phyloP scores from a whole-genome alignment of 306 rosid genomes.

The Fagus crenata region DNA sequence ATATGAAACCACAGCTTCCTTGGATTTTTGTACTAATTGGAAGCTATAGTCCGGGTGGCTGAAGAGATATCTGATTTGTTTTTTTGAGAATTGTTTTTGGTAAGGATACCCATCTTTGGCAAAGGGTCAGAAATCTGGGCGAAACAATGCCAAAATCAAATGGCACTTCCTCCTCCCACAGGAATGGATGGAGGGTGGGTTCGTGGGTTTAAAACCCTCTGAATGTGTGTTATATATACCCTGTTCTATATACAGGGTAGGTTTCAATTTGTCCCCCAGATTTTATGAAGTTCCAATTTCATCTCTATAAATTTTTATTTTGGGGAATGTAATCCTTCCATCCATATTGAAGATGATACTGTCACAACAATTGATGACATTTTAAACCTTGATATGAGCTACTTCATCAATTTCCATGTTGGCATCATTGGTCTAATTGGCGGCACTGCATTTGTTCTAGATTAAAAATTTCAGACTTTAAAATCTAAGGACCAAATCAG shows the following conservation, averaged over 20 bases:
- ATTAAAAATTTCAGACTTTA: too few relatives aligned
- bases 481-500: not conserved
- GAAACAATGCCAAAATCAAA: too few relatives aligned
- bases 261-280: too few relatives aligned
- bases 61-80: conserved; percentile 4
- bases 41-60: conserved; percentile 13
- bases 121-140: not conserved
- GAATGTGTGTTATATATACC: too few relatives aligned
- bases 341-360: not conserved
- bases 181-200: too few relatives aligned
- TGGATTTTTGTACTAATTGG: conserved; percentile 1
- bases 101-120: not conserved
- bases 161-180: too few relatives aligned
- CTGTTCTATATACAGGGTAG: too few relatives aligned
- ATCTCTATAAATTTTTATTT: not conserved
- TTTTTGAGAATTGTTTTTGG: conserved; percentile 7
- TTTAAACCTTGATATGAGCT: not conserved
- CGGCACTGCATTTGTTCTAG: not conserved
- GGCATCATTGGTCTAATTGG: not conserved
- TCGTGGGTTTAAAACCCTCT: too few relatives aligned
- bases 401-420: not conserved
- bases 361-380: not conserved
- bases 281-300: too few relatives aligned
- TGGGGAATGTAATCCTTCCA: not conserved
- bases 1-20: conserved; percentile 10